Base-by-base conservation (phyloP, 169 alveolate genomes). In the Babesia microti region DNA sequence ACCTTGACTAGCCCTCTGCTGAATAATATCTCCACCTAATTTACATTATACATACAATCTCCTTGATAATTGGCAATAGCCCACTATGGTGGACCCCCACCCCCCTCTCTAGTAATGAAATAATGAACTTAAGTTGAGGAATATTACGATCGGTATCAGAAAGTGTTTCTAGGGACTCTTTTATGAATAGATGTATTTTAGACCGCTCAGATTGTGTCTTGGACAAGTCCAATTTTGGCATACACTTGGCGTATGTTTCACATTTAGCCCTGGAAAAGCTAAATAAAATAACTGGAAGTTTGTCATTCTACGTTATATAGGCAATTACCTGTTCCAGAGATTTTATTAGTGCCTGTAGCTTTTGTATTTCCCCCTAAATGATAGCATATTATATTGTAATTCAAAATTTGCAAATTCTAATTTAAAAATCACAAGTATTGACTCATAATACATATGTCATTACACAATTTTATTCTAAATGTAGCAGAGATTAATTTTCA, bases 21-120 rank as follows among this genome's bases (percentile, higher is more conserved):
- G 72, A 95, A 95, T 32, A 94, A 72, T 19, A 94, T 91, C 69
- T 97, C 99, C 17, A 81, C 81, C 87, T 73, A 59, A 1, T 4
- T 9, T 26, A 45, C 15, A 40, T n/a, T 7, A 21, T 2, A 4
- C 21, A 15, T 28, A 91, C 97, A 26, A 94, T 81, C 79, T 96
- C 99, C 69, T 94, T 94, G 39, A 92, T 67, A 14, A 96, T 89
- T 3, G 99, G 99, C 9, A 96, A 79, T 46, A 93, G 70, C 6
- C 98, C 99, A 29, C 97, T 89, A 75, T 96, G 99, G 63, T 96
- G 99, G n/a, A 93, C 79, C 1, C 98, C 99, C 18, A 96, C 85
- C 15, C 99, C 99, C 26, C 90, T 79, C 33, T 67, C 78, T 24
- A 92, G 75, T 32, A 89, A 53, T 43, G 78, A 82, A 28, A 67